A percentile compares a stretch with the other conserved stretches of the same genome.
These are phyloP conservation scores for Aurinia saxatilis DNA, from an alignment of 345 rosid genomes.

Conservation along the genomic window DNA sequence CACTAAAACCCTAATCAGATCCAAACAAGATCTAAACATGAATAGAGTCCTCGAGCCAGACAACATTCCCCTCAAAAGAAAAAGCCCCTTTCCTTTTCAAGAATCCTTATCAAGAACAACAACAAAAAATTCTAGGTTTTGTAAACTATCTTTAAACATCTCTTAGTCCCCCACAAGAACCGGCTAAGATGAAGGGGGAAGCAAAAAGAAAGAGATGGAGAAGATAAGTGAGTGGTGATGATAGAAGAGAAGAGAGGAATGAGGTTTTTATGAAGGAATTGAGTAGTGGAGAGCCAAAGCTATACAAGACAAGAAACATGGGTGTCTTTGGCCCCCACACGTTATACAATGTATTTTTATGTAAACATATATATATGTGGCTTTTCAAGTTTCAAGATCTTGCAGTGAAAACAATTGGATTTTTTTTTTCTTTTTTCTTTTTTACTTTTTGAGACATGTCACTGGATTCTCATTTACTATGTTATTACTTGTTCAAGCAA, in stretches of 20 bases:
- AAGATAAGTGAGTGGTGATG: conserved; percentile 31
- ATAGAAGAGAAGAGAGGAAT: conserved; percentile 23
- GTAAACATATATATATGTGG: neutral
- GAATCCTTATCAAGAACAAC: neutral
- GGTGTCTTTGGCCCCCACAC: conserved; percentile 27
- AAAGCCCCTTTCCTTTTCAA: conserved; percentile 26
- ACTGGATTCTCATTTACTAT: conserved; percentile 28
- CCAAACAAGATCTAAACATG: conserved; percentile 19
- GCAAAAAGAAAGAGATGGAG: conserved; percentile 24
- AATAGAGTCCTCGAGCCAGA: conserved; percentile 86
- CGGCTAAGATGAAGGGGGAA: conserved; percentile 61
- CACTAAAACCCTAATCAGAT: conserved; percentile 34
- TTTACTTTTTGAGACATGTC: conserved; percentile 33
- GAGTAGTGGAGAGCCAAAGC: conserved; percentile 32
- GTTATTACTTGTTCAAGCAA: conserved; percentile 29
- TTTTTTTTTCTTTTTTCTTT: neutral
- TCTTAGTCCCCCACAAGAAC: conserved; percentile 46
- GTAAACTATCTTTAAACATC: neutral
- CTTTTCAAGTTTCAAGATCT: conserved; percentile 28
- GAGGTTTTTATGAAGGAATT: conserved; percentile 24
- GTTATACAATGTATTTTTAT: neutral
- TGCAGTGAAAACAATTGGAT: conserved; percentile 23
- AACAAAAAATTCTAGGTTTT: conserved; percentile 14
- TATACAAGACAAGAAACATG: conserved; percentile 31
- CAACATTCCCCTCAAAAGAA: conserved; percentile 89